Evolutionary conservation across 306 rosid genomes (phyloP).

Genomic region (Glycine latifolia): DNA sequence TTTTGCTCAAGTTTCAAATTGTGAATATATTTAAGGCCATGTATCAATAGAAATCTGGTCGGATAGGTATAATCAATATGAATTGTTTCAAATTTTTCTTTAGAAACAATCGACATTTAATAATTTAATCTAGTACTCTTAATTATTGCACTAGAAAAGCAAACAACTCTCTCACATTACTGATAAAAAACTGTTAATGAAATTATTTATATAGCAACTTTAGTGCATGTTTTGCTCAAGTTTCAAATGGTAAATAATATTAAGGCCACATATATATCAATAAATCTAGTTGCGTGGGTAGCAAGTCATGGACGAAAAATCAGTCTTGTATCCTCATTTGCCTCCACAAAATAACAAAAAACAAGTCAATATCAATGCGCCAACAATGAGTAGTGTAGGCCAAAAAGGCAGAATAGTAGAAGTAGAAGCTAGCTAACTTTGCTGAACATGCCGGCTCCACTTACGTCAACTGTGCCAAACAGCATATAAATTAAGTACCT

Average conservation of each 20-base stretch:
- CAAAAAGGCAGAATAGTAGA: conserved; percentile 11
- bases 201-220: no score
- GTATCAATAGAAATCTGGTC: no score
- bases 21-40: background rate
- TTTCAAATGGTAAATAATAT: background rate
- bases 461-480: conserved; percentile 33
- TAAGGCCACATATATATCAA: background rate
- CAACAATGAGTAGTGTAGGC: background rate
- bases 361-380: conserved; percentile 41
- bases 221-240: background rate
- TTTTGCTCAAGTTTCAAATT: conserved; percentile 37
- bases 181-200: no score
- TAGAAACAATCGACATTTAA: background rate
- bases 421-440: background rate
- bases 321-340: background rate
- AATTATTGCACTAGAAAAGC: background rate
- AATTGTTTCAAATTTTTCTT: background rate
- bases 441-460: conserved; percentile 46
- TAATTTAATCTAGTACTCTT: background rate
- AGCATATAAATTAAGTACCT: background rate
- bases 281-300: background rate
- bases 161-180: background rate
- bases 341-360: conserved; percentile 41
- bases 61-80: no score
- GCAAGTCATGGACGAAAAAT: no score